phyloP scores from a whole-genome alignment of 495 filamentous ascomycete genomes.

The Coniosporium apollinis region DNA sequence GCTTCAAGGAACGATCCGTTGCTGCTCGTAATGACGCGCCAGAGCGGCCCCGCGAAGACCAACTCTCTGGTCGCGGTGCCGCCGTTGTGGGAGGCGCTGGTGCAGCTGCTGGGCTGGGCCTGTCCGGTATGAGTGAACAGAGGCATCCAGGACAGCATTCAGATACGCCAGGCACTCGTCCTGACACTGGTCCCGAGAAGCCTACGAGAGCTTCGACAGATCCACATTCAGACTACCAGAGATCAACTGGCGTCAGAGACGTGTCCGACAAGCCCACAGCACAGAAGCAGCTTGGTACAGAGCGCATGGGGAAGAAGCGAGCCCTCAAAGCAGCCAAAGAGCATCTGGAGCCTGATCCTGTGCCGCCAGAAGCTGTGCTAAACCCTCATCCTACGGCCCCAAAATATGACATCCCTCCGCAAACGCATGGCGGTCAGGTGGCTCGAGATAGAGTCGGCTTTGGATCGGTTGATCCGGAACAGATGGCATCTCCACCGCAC shows the following conservation, averaged over 20 bases:
- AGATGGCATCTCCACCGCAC: not conserved
- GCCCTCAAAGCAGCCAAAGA: not conserved
- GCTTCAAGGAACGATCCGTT: too few relatives aligned
- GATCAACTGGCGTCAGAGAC: conserved; percentile 10
- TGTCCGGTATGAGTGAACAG: too few relatives aligned
- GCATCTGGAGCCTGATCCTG: conserved; percentile 9
- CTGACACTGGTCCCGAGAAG: too few relatives aligned
- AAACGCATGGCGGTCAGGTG: conserved; percentile 12
- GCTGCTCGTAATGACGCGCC: too few relatives aligned
- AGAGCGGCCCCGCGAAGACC: too few relatives aligned
- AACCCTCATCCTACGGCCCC: conserved; percentile 7
- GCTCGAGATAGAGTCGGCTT: conserved; percentile 17
- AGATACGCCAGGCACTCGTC: too few relatives aligned
- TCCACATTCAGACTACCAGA: conserved; percentile 6
- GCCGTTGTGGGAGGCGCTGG: too few relatives aligned
- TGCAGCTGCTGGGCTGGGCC: too few relatives aligned
- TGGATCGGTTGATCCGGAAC: conserved; percentile 4
- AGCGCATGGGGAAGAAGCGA: conserved; percentile 11
- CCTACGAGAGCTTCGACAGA: conserved; percentile 11
- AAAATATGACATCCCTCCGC: conserved; percentile 12
- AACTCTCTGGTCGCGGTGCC: too few relatives aligned
- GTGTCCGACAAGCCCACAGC: conserved; percentile 7
- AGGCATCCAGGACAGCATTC: too few relatives aligned
- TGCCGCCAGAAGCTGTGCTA: conserved; percentile 9
- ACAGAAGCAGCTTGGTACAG: conserved; percentile 14